Evolutionary conservation across 768 basidiomycete genomes (phyloP).

Genomic region (Podaxis pistillaris): DNA sequence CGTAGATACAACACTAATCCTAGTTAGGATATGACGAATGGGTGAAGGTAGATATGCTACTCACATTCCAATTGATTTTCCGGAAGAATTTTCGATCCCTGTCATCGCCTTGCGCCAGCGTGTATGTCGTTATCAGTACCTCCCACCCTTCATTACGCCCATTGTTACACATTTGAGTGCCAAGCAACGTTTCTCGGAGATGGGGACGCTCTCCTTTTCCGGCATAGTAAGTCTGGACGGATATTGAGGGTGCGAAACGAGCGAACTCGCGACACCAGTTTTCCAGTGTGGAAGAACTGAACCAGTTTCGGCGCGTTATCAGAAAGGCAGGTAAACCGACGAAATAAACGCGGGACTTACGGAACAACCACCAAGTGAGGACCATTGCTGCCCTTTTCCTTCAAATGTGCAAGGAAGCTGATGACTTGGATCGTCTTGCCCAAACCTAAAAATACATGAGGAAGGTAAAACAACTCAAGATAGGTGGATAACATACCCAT

Average conservation of each 20-base stretch:
- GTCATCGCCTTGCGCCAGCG: slow-evolving; percentile 86
- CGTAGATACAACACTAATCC: slow-evolving; percentile 84
- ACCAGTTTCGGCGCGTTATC: slow-evolving; percentile 12
- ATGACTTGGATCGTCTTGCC: slow-evolving; percentile 99
- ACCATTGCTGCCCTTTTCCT: slow-evolving; percentile 73
- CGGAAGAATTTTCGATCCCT: slow-evolving; percentile 93
- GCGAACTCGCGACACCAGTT: slow-evolving; percentile 99
- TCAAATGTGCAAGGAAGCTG: slow-evolving; percentile 89
- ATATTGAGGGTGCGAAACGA: slow-evolving; percentile 83
- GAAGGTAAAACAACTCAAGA: not conserved
- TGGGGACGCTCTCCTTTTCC: slow-evolving; percentile 80
- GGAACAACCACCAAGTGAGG: slow-evolving; percentile 96
- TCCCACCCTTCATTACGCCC: slow-evolving; percentile 71
- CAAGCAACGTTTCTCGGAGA: slow-evolving; percentile 70
- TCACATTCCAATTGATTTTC: slow-evolving; percentile 87
- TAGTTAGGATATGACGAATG: slow-evolving; percentile 9
- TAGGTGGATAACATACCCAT: slow-evolving; percentile 72
- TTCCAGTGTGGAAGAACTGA: slow-evolving; percentile 91
- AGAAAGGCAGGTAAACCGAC: not conserved
- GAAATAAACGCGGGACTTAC: slow-evolving; percentile 45
- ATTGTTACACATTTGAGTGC: slow-evolving; percentile 49
- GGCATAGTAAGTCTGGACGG: slow-evolving; percentile 91
- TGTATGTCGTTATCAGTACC: slow-evolving; percentile 95
- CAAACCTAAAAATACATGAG: slow-evolving; percentile 57
- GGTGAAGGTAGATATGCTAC: slow-evolving; percentile 28